Base-by-base conservation (phyloP, 169 alveolate species). In the Cryptosporidium tyzzeri region DNA sequence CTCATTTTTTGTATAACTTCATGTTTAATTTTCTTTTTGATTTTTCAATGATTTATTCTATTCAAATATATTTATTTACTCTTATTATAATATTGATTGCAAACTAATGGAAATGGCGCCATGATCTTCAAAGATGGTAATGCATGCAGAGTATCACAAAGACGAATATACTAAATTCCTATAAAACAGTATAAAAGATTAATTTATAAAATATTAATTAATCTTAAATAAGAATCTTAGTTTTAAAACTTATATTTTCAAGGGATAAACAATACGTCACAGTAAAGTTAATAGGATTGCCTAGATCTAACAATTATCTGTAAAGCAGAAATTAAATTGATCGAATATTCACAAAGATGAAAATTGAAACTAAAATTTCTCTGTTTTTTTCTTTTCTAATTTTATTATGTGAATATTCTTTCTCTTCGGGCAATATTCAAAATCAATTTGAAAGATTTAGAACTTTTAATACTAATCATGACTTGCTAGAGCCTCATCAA, bases 91-190 rank as follows among this genome's bases (percentile, higher is more conserved):
- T 26, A 0, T 26, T 59, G 37, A 9, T 31, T 33, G 3, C 33
- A 35, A 1, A n/a, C 16, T 10, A 65, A 12, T 31, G 48, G 26
- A 10, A 37, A 18, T 65, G 71, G 71, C 71, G 71, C 71, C 71
- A 65, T 31, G 71, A 65, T 65, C 71, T 65, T 65, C 71, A 65
- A 65, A 65, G 71, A 65, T 31, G 0, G 23, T n/a, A 26, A 23
- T 55, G 67, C 67, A 55, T 55, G 67, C 35, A 23, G 26, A 55
- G 18, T 21, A 21, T 55, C 26, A 16, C 8, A 55, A 55, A 55
- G 5, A 55, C 35, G 14, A 55, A 23, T 55, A 8, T 55, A 23
- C n/a, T 55, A 5, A 55, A 55, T 26, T n/a, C 23, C 14, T 8
- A 23, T 23, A 10, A 7, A n/a, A 55, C 26, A 55, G 8, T 1